Evolutionary conservation across 108 stramenopile species (phyloP).

Genomic region (Nitzschia palea): DNA sequence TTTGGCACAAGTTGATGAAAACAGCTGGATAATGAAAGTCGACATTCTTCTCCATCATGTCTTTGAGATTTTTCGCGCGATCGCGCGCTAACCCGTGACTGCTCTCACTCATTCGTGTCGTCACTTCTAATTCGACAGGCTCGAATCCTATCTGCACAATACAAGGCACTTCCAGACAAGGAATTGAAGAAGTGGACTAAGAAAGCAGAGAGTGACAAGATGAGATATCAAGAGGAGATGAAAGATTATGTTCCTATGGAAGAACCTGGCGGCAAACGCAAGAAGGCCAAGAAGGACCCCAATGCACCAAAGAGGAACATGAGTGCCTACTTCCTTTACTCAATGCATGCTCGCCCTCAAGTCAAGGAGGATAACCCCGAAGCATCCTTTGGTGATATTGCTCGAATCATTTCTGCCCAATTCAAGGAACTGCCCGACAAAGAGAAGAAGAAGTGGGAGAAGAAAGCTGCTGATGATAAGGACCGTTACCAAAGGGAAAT

Average conservation of each 20-base stretch:
- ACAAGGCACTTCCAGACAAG: slow-evolving; percentile 66
- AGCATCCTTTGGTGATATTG: slow-evolving; percentile 70
- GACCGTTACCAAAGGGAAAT: slow-evolving; percentile 63
- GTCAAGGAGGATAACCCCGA: slow-evolving; percentile 77
- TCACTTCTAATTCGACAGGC: slow-evolving; percentile 26
- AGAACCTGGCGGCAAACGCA: slow-evolving; percentile 45
- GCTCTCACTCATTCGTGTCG: not conserved
- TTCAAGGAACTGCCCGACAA: slow-evolving; percentile 74
- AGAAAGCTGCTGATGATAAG: slow-evolving; percentile 74
- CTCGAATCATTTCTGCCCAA: slow-evolving; percentile 61
- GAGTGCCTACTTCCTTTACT: slow-evolving; percentile 80
- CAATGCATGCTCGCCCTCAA: slow-evolving; percentile 55
- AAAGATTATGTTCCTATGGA: slow-evolving; percentile 75
- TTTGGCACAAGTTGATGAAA: not conserved
- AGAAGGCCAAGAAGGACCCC: slow-evolving; percentile 72
- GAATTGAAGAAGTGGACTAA: slow-evolving; percentile 79
- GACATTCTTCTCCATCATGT: slow-evolving; percentile 1
- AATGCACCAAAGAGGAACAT: slow-evolving; percentile 79
- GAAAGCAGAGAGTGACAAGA: slow-evolving; percentile 78
- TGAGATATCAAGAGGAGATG: slow-evolving; percentile 86
- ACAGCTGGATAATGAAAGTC: not conserved
- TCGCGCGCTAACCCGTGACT: slow-evolving; percentile 5
- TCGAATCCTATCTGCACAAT: slow-evolving; percentile 65
- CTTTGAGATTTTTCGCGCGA: slow-evolving; percentile 3
- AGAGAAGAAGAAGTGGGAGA: slow-evolving; percentile 67